phyloP scores from a whole-genome alignment of 2,329 filamentous ascomycete species.

The Scytalidium sp. region DNA sequence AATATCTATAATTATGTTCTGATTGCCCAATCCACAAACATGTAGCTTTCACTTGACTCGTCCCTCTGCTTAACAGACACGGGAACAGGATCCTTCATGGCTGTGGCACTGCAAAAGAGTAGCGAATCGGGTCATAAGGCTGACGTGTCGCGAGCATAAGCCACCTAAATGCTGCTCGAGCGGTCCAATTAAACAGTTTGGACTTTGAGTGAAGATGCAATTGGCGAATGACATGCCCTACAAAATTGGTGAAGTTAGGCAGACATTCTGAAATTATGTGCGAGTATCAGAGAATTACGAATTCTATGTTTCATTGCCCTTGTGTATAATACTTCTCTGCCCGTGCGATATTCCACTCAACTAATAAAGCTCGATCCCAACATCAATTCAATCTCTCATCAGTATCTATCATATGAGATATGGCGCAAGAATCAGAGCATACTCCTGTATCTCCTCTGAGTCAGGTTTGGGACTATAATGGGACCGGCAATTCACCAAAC shows the following conservation, averaged over 20 bases:
- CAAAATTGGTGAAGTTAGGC: not conserved
- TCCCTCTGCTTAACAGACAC: no score
- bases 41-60: no score
- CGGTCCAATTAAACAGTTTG: not conserved
- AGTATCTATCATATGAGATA: not conserved
- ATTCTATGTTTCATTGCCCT: not conserved
- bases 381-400: not conserved
- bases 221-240: not conserved
- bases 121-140: not conserved
- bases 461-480: not conserved
- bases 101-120: not conserved
- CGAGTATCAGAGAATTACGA: not conserved
- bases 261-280: not conserved
- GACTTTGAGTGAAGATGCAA: not conserved
- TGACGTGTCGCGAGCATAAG: not conserved
- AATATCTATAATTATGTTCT: no score
- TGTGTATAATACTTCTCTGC: not conserved
- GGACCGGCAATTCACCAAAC: not conserved
- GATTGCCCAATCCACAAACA: no score
- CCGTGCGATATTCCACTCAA: not conserved
- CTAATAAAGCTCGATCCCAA: not conserved
- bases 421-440: not conserved
- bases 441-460: not conserved
- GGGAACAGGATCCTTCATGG: constrained; percentile 13
- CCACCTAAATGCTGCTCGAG: not conserved